Evolutionary conservation across 2,329 filamentous ascomycete species (phyloP), one percentile per base, ranked within the genome.

Genomic region (Kalaharituber pfeilii): DNA sequence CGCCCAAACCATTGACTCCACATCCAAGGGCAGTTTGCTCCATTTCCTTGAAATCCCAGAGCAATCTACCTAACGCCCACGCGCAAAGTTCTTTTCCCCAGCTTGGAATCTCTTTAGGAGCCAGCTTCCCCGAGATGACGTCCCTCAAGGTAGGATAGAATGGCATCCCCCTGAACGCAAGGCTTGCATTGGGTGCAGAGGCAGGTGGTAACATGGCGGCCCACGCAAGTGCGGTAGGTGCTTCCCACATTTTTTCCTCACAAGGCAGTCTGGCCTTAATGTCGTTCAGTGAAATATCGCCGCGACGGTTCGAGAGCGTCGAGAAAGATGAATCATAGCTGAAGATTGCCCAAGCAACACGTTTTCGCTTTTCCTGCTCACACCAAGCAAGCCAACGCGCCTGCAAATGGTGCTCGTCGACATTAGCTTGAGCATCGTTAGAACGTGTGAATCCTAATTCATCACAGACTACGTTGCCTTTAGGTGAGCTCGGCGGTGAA

Each of bases 41-140:
- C 11, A 64, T 39, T 25, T 64, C 62, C 39, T 61, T 60, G 49
- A 64, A 62, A 45, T 64, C 62, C 62, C 62, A 64, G 36, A 64
- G 60, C 54, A 64, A 59, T 55, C 62, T 56, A 26, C 60, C 60
- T 51, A 63, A 62, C 4, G 61, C 62, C 29, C 62, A 60, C 24
- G 60, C 60, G 27, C 61, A 63, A 26, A 64, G 52, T 24, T 61
- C 57, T 28, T 61, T 60, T 1, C 62, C 60, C 62, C 62, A 64
- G 45, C 60, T 61, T 5, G 62, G 61, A 5, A 64, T 57, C 25
- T 28, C 61, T 44, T 61, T 53, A 2, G 59, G 59, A 26, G 57
- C 53, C 18, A 60, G 54, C 25, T 62, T 60, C 25, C 56, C 60
- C 6, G 61, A 56, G 44, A 64, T 55, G 29, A 64, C 60, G 47